These are phyloP conservation scores for Wickerhamomyces silvicola DNA, from an alignment of 805 yeast species.

Conservation along the genomic window DNA sequence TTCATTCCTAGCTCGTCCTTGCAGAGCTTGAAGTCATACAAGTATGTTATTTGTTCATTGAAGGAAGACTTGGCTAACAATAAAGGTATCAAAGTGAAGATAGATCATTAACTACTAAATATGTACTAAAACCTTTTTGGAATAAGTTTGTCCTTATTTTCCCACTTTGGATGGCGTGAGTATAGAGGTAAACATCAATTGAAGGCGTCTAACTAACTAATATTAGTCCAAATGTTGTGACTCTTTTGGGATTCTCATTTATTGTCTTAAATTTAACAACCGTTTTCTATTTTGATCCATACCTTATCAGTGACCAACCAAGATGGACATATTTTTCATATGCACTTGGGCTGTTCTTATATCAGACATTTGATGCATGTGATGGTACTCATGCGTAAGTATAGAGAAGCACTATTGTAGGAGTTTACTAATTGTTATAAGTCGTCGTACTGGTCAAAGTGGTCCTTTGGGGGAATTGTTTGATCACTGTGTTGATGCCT, in stretches of 20 bases:
- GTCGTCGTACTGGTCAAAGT: slow-evolving; percentile 84
- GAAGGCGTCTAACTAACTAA: not conserved
- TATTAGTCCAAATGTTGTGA: slow-evolving; percentile 68
- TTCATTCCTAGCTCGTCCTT: slow-evolving; percentile 51
- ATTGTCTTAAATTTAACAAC: slow-evolving; percentile 56
- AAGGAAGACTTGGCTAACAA: not conserved
- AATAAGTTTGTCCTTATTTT: slow-evolving; percentile 60
- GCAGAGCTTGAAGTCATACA: slow-evolving; percentile 48
- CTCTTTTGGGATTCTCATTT: slow-evolving; percentile 72
- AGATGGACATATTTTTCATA: slow-evolving; percentile 70
- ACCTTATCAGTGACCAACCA: slow-evolving; percentile 53
- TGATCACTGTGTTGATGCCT: slow-evolving; percentile 77
- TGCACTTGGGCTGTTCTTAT: slow-evolving; percentile 79
- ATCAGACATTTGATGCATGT: slow-evolving; percentile 94
- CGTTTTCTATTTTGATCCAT: slow-evolving; percentile 70
- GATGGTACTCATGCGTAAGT: slow-evolving; percentile 82
- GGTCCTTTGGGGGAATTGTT: slow-evolving; percentile 94
- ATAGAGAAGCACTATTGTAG: no score
- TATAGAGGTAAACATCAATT: not conserved
- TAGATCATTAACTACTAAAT: slow-evolving; percentile 68
- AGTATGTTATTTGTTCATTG: slow-evolving; percentile 23
- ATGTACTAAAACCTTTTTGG: slow-evolving; percentile 82
- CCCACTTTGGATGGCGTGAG: slow-evolving; percentile 74
- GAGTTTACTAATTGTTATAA: slow-evolving; percentile 1
- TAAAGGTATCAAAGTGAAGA: slow-evolving; percentile 69